A percentile compares a stretch with the other conserved stretches of the same genome.
These are phyloP conservation scores for Ceratocystis papillata DNA, from an alignment of 2,329 filamentous ascomycete species.

Conservation along the genomic window DNA sequence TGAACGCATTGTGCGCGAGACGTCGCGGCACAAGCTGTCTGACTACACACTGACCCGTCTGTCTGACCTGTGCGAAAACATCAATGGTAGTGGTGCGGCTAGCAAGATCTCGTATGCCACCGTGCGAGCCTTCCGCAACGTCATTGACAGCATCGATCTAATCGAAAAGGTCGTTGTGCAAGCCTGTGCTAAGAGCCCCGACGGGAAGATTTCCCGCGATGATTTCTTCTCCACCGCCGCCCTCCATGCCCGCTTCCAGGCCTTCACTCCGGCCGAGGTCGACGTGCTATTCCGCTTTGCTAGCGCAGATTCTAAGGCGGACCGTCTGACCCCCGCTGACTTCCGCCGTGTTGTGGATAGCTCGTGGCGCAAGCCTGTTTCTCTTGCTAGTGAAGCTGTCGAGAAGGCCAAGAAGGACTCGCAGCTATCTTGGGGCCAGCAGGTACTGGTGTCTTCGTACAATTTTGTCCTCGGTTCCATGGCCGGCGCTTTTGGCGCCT, in stretches of 20 bases:
- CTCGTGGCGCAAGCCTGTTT: constrained; percentile 61
- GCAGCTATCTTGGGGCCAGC: constrained; percentile 25
- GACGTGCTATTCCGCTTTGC: constrained; percentile 99
- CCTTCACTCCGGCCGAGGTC: constrained; percentile 97
- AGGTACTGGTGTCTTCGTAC: constrained; percentile 60
- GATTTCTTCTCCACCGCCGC: constrained; percentile 94
- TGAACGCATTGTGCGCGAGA: constrained; percentile 90
- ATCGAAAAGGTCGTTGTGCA: constrained; percentile 87
- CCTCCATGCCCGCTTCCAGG: constrained; percentile 80
- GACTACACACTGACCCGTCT: constrained; percentile 90
- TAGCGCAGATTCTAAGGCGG: constrained; percentile 69
- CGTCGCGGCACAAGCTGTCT: constrained; percentile 87
- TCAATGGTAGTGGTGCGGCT: constrained; percentile 49
- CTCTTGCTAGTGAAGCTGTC: constrained; percentile 31
- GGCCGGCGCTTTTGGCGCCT: constrained; percentile 92
- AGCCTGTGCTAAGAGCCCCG: constrained; percentile 68
- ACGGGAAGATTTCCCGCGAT: constrained; percentile 85
- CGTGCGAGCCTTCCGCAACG: constrained; percentile 93
- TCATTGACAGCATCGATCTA: constrained; percentile 95
- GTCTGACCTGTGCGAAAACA: constrained; percentile 71
- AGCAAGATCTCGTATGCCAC: constrained; percentile 97
- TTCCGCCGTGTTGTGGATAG: constrained; percentile 94
- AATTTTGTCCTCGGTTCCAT: constrained; percentile 83
- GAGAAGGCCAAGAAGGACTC: constrained; percentile 32
- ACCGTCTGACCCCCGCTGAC: constrained; percentile 63